Evolutionary conservation across 2,329 filamentous ascomycete genomes (phyloP).

Genomic region (Colletotrichum sp.): DNA sequence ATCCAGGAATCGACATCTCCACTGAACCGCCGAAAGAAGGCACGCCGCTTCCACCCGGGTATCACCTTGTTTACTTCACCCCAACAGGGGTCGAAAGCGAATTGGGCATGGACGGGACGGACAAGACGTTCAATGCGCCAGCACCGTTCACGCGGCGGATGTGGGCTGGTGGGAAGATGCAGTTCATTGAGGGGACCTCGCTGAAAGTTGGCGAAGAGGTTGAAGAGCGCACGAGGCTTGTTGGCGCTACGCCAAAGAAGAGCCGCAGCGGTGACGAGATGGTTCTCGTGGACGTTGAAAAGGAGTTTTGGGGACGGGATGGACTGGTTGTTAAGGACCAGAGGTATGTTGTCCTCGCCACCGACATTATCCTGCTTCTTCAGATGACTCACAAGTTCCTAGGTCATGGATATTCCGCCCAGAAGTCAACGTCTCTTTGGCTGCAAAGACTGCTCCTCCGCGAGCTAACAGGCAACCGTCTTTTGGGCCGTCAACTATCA

Average conservation of each 20-base stretch:
- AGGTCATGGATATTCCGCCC: slow-evolving; percentile 52
- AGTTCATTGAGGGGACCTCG: slow-evolving; percentile 40
- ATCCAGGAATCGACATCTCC: slow-evolving; percentile 41
- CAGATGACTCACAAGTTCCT: neutral
- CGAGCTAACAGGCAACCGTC: neutral
- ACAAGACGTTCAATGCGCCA: slow-evolving; percentile 63
- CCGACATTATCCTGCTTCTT: fast-evolving
- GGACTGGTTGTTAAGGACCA: slow-evolving; percentile 60
- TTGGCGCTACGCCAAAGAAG: slow-evolving; percentile 59
- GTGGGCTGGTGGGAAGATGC: slow-evolving; percentile 70
- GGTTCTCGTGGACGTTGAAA: slow-evolving; percentile 69
- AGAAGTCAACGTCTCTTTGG: slow-evolving; percentile 28
- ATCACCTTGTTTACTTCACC: slow-evolving; percentile 70
- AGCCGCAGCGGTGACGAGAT: slow-evolving; percentile 63
- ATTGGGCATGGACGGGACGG: slow-evolving; percentile 65
- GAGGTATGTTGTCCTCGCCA: slow-evolving; percentile 37
- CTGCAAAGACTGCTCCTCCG: slow-evolving; percentile 22
- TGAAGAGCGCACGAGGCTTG: slow-evolving; percentile 60
- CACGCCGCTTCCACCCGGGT: slow-evolving; percentile 61
- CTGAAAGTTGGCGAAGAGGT: slow-evolving; percentile 61
- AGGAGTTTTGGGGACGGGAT: slow-evolving; percentile 57
- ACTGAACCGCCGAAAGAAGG: slow-evolving; percentile 41
- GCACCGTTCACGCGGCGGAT: slow-evolving; percentile 67
- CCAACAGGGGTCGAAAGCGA: slow-evolving; percentile 57
- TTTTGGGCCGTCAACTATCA: neutral